Percentiles rank a stretch among this genome's conserved stretches.
phyloP scores from a whole-genome alignment of 1,139 yeast genomes.

The Candida glucosophila region DNA sequence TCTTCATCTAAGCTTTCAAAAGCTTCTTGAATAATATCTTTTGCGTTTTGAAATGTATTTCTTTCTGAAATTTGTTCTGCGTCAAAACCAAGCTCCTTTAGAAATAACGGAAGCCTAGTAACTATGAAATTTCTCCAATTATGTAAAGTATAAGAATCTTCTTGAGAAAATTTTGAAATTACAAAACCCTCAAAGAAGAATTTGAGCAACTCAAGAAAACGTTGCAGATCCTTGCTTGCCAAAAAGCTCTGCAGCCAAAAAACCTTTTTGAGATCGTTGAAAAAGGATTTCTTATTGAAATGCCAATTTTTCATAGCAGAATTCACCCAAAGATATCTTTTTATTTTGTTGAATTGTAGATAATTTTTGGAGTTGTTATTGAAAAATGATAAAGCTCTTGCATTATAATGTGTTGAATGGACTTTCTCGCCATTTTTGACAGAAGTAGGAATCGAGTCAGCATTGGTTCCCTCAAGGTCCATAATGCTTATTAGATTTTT shows the following conservation, averaged over 20 bases:
- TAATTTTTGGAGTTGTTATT: no score
- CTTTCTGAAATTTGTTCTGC: no score
- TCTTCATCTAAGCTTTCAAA: no score
- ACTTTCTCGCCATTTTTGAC: no score
- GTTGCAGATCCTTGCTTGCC: slow-evolving; percentile 6
- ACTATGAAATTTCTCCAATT: slow-evolving; percentile 30
- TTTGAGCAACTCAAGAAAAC: slow-evolving; percentile 13
- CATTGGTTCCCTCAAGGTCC: no score
- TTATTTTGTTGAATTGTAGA: slow-evolving; percentile 9
- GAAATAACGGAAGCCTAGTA: slow-evolving; percentile 19
- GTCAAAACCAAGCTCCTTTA: slow-evolving; percentile 7
- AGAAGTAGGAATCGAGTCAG: no score
- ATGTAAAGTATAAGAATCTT: slow-evolving; percentile 15
- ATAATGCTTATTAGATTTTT: no score
- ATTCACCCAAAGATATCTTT: slow-evolving; percentile 24
- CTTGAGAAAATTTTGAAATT: slow-evolving; percentile 9
- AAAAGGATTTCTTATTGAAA: slow-evolving; percentile 8
- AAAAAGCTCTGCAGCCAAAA: slow-evolving; percentile 7
- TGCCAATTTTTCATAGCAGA: slow-evolving; percentile 18
- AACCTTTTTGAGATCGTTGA: slow-evolving; percentile 8
- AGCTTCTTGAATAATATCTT: slow-evolving; percentile 13
- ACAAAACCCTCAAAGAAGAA: slow-evolving; percentile 14
- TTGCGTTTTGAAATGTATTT: slow-evolving; percentile 4
- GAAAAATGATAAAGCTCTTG: no score
- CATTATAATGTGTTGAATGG: no score